Evolutionary conservation across 2,329 filamentous ascomycete genomes (phyloP).

Genomic region (Neonectria faginata): DNA sequence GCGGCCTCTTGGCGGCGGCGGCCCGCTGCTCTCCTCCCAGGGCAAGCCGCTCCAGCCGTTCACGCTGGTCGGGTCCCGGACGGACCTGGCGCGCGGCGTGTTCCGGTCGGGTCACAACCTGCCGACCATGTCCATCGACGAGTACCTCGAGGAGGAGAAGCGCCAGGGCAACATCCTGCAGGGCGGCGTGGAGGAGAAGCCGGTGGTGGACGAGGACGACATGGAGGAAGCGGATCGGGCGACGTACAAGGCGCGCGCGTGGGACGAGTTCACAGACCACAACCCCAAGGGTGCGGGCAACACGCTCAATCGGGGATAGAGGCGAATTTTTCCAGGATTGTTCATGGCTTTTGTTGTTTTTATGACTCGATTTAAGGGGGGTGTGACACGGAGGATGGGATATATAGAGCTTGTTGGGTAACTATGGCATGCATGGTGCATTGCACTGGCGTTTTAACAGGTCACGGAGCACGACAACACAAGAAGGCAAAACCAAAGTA

Average conservation of each 20-base stretch:
- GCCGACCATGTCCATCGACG: slow-evolving; percentile 97
- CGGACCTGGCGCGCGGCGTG: slow-evolving; percentile 81
- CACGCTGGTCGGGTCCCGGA: slow-evolving; percentile 81
- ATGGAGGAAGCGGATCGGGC: slow-evolving; percentile 87
- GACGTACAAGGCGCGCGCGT: slow-evolving; percentile 91
- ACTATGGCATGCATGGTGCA: slow-evolving; percentile 1
- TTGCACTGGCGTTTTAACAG: slow-evolving; percentile 14
- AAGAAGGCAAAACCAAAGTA: not conserved
- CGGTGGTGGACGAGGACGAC: slow-evolving; percentile 89
- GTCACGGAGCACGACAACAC: slow-evolving; percentile 8
- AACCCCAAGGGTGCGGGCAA: slow-evolving; percentile 89
- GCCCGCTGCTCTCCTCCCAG: slow-evolving; percentile 79
- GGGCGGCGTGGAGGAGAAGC: slow-evolving; percentile 81
- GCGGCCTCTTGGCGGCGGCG: slow-evolving; percentile 69
- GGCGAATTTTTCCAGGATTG: not conserved
- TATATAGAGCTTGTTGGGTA: slow-evolving; percentile 3
- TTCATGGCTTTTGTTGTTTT: not conserved
- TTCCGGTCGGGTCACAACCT: slow-evolving; percentile 93
- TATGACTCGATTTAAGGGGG: not conserved
- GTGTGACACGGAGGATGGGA: slow-evolving; percentile 2
- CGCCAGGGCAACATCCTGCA: slow-evolving; percentile 89
- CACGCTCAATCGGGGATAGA: slow-evolving; percentile 79
- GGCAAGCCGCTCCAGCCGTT: slow-evolving; percentile 94
- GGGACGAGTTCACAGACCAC: slow-evolving; percentile 94
- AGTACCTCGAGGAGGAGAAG: slow-evolving; percentile 94